Percentiles rank a stretch among this genome's conserved stretches.
phyloP scores from a whole-genome alignment of 1,139 yeast genomes.

The Yamadazyma jaroonii region DNA sequence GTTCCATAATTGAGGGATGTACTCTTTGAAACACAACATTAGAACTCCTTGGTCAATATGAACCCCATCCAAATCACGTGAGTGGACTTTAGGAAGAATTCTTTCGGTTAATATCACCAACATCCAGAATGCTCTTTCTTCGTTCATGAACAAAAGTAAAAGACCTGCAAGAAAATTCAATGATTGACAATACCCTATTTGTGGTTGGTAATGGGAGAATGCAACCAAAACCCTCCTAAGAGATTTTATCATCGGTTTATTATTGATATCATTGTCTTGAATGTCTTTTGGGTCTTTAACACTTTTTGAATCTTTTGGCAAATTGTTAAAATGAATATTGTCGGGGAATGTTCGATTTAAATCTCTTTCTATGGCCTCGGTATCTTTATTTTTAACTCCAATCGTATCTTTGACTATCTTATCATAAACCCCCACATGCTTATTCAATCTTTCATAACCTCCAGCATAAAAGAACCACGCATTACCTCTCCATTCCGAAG shows the following conservation, averaged over 20 bases:
- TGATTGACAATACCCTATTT: constrained; percentile 94
- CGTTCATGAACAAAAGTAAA: constrained; percentile 76
- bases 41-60: constrained; percentile 93
- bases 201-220: constrained; percentile 83
- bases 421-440: constrained; percentile 71
- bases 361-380: constrained; percentile 92
- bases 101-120: constrained; percentile 82
- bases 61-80: constrained; percentile 87
- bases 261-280: constrained; percentile 42
- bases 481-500: constrained; percentile 95
- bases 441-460: constrained; percentile 73
- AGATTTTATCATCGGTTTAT: constrained; percentile 65
- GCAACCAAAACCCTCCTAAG: constrained; percentile 79
- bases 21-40: constrained; percentile 81
- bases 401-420: constrained; percentile 56
- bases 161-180: constrained; percentile 89
- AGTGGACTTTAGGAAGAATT: constrained; percentile 89
- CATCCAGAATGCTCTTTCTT: constrained; percentile 95
- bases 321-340: constrained; percentile 62
- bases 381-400: constrained; percentile 58
- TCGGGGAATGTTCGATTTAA: constrained; percentile 93
- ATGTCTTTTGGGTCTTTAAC: not conserved
- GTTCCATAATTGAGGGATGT: constrained; percentile 79
- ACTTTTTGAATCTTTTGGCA: constrained; percentile 1
- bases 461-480: constrained; percentile 98